Evolutionary conservation across 192 early-diverging fungal genomes (phyloP), one percentile per base, ranked within the genome.

Genomic region (Phlyctochytrium arcticum): DNA sequence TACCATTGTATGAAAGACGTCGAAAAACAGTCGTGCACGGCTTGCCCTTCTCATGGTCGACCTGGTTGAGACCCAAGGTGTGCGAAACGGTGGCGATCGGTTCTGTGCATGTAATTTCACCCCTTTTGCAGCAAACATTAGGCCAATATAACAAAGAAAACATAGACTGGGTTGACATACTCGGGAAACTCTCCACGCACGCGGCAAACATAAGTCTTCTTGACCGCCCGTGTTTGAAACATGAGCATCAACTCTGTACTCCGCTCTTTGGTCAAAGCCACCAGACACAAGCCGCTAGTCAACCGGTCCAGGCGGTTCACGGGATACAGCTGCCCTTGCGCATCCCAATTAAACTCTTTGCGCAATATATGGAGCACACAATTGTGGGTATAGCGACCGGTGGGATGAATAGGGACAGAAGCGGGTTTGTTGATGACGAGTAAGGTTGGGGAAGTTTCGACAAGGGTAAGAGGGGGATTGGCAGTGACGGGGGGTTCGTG

Each of bases 401-500:
- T 86, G 15, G 89, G 80, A 80, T 90, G 89, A 12, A 89, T 75
- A 80, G 96, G 95, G 5, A 96, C 84, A 47, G 90, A 90, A 9
- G 81, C 84, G 2, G 96, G 96, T 73, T 98, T 98, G 71, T 92
- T 83, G 7, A 98, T 80, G 19, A 95, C 84, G 56, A 94, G 76
- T n/a, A 87, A 78, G 26, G 88, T 76, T 9, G 86, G 82, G 27
- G 81, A 67, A 15, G 76, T 49, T 29, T 74, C 46, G 0, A 96
- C 83, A 10, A 98, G 82, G 6, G 76, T 71, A 32, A 96, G 76
- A 3, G 77, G 54, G 19, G 34, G 53, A n/a, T 75, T 44, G 15
- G 78, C 79, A 2, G 88, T 83, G 0, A 96, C 88, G 8, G 95
- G 94, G 5, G 96, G 96, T 73, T 98, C 96, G 71, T 98, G 96